Percentiles rank a stretch among this genome's conserved stretches.
phyloP scores from a whole-genome alignment of 139 green algal genomes.

The Haematococcus lacustris region DNA sequence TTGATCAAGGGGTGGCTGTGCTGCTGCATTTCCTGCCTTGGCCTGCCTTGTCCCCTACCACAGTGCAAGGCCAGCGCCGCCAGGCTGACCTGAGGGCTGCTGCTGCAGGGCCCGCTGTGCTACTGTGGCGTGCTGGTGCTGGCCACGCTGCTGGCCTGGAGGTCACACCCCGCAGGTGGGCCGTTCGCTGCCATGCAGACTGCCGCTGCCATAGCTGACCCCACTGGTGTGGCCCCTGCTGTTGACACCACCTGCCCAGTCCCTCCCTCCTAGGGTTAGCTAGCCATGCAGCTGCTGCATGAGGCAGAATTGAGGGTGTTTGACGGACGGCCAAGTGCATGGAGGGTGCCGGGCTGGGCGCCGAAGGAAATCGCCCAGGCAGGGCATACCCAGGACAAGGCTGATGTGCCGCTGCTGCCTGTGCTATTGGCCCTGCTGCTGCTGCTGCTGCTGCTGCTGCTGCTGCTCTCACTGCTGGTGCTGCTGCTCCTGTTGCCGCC shows the following conservation, averaged over 20 bases:
- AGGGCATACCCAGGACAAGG: no score
- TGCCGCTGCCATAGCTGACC: no score
- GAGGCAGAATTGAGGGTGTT: no score
- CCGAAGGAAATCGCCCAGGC: not conserved
- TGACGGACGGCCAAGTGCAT: not conserved
- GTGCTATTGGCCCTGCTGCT: no score
- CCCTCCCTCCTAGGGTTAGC: no score
- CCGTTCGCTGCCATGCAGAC: not conserved
- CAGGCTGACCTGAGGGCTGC: conserved; percentile 25
- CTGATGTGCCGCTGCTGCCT: no score
- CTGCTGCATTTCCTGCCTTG: not conserved
- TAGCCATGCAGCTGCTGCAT: no score
- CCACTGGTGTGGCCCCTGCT: no score
- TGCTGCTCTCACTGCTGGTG: not conserved
- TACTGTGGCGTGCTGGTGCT: conserved; percentile 73
- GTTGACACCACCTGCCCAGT: no score
- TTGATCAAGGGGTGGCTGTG: not conserved
- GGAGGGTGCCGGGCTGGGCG: not conserved
- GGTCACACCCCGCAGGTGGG: conserved; percentile 39
- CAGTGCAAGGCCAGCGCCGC: no score
- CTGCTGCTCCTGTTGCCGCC: no score
- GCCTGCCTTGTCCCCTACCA: not conserved
- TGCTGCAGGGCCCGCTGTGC: conserved; percentile 75
- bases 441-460: not conserved
- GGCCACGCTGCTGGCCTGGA: conserved; percentile 72